Conservation (phyloP, 1,284 basidiomycete genomes). For the Pseudozyma sp. region DNA sequence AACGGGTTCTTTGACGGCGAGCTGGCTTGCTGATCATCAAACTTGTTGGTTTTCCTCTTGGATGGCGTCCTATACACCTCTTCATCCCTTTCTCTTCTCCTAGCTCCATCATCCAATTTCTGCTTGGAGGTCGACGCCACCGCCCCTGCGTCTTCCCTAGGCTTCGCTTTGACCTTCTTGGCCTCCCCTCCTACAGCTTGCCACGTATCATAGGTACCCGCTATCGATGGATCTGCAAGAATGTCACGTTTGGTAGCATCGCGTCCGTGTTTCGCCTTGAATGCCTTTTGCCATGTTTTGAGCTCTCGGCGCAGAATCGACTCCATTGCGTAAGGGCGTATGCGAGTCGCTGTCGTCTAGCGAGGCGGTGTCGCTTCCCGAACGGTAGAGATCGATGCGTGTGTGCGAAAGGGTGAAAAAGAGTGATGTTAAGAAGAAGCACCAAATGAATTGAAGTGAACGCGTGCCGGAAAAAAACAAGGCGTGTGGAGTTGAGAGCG, state of each 20-base stretch:
- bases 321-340: slow-evolving; percentile 29
- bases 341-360: no score
- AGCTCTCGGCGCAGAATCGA: slow-evolving; percentile 47
- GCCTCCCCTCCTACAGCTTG: slow-evolving; percentile 44
- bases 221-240: slow-evolving; percentile 48
- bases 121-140: slow-evolving; percentile 23
- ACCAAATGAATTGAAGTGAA: not conserved
- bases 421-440: slow-evolving; percentile 9
- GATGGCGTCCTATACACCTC: slow-evolving; percentile 35
- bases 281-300: slow-evolving; percentile 47
- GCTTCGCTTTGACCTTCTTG: slow-evolving; percentile 10
- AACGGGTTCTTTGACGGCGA: slow-evolving; percentile 25
- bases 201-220: slow-evolving; percentile 60
- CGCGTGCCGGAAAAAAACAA: not conserved
- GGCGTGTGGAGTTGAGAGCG: not conserved
- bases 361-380: no score
- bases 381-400: not conserved
- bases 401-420: not conserved
- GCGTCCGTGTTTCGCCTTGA: slow-evolving; percentile 51
- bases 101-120: slow-evolving; percentile 7
- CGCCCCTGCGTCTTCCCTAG: no score
- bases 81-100: slow-evolving; percentile 8
- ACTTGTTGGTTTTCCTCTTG: slow-evolving; percentile 13
- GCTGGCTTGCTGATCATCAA: not conserved
- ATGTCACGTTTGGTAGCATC: slow-evolving; percentile 62